Evolutionary conservation across 768 basidiomycete species (phyloP), one percentile per base, ranked within the genome.

Genomic region (Lactarius deliciosus): DNA sequence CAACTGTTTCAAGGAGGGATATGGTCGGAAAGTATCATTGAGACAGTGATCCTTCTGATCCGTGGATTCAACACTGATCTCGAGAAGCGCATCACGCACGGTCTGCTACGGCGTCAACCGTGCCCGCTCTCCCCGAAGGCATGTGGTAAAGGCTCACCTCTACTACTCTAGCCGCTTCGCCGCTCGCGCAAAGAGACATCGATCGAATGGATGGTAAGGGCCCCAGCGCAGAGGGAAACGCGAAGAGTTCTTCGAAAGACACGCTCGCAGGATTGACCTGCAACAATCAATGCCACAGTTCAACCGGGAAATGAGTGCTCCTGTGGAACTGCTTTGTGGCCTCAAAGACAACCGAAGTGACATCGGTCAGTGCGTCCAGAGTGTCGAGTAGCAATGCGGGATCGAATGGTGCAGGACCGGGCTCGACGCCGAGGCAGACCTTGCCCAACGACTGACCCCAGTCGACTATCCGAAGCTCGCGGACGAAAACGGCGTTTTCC

Each of bases 311-410:
- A 7, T 28, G 15, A 28, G 43, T 25, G 30, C 30, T 9, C 20
- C n/a, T 22, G 11, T 8, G 56, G 32, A 6, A 16, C 15, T 22
- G 22, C 9, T 57, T 32, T 8, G 40, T 36, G 0, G 55, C 43
- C n/a, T 63, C 63, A 5, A 63, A 63, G 30, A n/a, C 20, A 32
- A 63, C 63, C 11, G 63, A 56, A 32, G 38, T 41, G n/a, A 63
- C 55, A 13, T 41, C 55, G n/a, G 13, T 15, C 32, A 63, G 56
- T 4, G 43, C 43, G 40, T 45, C 5, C 20, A 63, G n/a, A 3
- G 40, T 43, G 13, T 45, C 36, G 16, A 58, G 0, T 8, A 58
- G n/a, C 9, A 22, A 28, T 9, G 53, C 2, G 9, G 55, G 25
- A 32, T 41, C 62, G 41, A 63, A 63, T 10, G 62, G 54, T 15